Percentiles rank a stretch among this genome's conserved stretches.
These are phyloP conservation scores for Angomonas deanei DNA, from an alignment of 208 protist species.

Conservation along the genomic window DNA sequence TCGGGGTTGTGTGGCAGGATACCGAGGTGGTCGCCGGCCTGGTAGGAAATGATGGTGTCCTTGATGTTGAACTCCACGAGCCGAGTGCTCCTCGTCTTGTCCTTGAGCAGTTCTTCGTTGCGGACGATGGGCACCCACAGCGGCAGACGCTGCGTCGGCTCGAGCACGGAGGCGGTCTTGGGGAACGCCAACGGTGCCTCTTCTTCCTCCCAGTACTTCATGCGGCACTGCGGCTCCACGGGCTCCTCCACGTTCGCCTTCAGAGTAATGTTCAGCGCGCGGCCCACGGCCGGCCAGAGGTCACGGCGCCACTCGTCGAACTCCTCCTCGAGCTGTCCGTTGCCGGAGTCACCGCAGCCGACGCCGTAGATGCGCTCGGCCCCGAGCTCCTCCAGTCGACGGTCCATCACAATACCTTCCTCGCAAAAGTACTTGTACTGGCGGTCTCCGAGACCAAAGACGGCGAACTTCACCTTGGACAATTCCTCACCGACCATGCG, in stretches of 20 bases:
- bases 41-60: slow-evolving; percentile 85
- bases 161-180: slow-evolving; percentile 81
- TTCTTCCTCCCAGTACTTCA: slow-evolving; percentile 79
- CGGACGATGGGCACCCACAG: slow-evolving; percentile 63
- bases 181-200: slow-evolving; percentile 77
- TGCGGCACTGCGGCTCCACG: slow-evolving; percentile 73
- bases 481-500: slow-evolving; percentile 58
- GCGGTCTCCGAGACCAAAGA: slow-evolving; percentile 87
- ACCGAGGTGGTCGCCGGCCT: slow-evolving; percentile 94
- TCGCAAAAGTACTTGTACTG: slow-evolving; percentile 90
- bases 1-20: slow-evolving; percentile 90
- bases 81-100: slow-evolving; percentile 56
- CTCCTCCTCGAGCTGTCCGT: slow-evolving; percentile 80
- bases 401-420: slow-evolving; percentile 81
- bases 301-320: slow-evolving; percentile 83
- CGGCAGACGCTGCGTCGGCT: slow-evolving; percentile 81
- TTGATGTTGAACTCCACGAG: slow-evolving; percentile 84
- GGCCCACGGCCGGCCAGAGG: slow-evolving; percentile 77
- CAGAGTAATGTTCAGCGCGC: slow-evolving; percentile 65
- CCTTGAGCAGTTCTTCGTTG: slow-evolving; percentile 77
- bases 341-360: slow-evolving; percentile 67
- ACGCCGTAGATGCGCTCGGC: slow-evolving; percentile 77
- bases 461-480: slow-evolving; percentile 68
- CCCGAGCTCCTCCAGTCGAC: slow-evolving; percentile 82
- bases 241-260: slow-evolving; percentile 66